Evolutionary conservation across 164 flowering plant species (phyloP).

Genomic region (Akebia trifoliata): DNA sequence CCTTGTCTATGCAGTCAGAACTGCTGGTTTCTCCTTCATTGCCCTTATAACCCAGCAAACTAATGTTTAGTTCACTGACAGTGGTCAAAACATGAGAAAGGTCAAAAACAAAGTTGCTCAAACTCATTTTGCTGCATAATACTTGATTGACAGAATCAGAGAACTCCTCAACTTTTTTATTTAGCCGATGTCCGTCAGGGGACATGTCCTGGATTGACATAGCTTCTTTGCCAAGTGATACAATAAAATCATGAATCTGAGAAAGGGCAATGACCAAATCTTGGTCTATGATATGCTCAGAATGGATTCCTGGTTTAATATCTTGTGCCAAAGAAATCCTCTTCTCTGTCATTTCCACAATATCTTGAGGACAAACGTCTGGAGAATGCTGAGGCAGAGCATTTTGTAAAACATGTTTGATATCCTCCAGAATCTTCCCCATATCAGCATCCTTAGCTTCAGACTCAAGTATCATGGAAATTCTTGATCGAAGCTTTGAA

Average conservation of each 20-base stretch:
- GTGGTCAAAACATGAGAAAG: constrained; percentile 62
- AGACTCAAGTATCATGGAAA: constrained; percentile 25
- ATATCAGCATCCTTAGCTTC: constrained; percentile 23
- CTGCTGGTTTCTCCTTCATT: constrained; percentile 46
- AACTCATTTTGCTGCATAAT: constrained; percentile 25
- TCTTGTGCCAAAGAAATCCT: constrained; percentile 26
- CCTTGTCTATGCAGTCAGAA: constrained; percentile 84
- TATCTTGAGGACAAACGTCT: constrained; percentile 30
- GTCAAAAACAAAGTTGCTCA: constrained; percentile 53
- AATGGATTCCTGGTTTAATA: constrained; percentile 3
- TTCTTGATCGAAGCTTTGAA: constrained; percentile 21
- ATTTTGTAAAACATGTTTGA: constrained; percentile 37
- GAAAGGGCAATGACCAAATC: constrained; percentile 55
- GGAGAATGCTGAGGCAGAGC: constrained; percentile 28
- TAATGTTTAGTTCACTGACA: constrained; percentile 51
- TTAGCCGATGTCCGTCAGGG: constrained; percentile 35
- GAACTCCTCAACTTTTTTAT: constrained; percentile 45
- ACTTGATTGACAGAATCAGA: constrained; percentile 43
- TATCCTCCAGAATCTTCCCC: constrained; percentile 41
- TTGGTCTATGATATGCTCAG: constrained; percentile 12
- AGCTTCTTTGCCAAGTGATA: constrained; percentile 65
- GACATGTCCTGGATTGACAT: constrained; percentile 32
- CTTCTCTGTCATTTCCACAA: constrained; percentile 24
- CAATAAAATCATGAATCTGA: constrained; percentile 62
- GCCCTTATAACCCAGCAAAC: constrained; percentile 43